Conservation (phyloP, 2,329 filamentous ascomycete genomes). For the Pseudogymnoascus sp. region DNA sequence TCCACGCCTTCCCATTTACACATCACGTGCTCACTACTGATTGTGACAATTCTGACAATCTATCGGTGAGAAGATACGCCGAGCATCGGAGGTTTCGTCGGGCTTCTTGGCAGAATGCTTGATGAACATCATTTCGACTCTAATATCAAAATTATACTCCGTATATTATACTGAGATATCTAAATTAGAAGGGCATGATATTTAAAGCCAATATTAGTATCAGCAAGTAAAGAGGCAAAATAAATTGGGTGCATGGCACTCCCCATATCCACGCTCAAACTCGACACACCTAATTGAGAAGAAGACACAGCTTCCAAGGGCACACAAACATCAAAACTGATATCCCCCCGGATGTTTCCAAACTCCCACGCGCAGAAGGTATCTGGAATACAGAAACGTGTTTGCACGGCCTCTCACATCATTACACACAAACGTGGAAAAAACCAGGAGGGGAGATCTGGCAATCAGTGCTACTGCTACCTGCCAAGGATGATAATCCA, state of each 20-base stretch:
- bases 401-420: neutral
- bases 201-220: neutral
- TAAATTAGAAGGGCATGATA: neutral
- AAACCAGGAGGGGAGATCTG: neutral
- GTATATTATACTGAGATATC: neutral
- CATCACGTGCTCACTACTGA: neutral
- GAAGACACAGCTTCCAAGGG: neutral
- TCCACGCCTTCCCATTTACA: slow-evolving; percentile 10
- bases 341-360: neutral
- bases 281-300: neutral
- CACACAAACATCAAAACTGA: neutral
- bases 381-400: slow-evolving; percentile 5
- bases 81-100: neutral
- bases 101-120: slow-evolving; percentile 1
- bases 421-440: neutral
- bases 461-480: neutral
- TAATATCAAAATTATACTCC: neutral
- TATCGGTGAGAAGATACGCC: neutral
- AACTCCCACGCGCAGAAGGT: neutral
- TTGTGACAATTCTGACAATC: slow-evolving; percentile 3
- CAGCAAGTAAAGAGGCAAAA: neutral
- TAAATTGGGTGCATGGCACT: neutral
- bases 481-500: neutral
- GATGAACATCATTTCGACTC: neutral
- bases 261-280: neutral